A percentile compares a stretch with the other conserved stretches of the same genome.
phyloP scores from a whole-genome alignment of 306 rosid species.

The Arachis stenosperma region DNA sequence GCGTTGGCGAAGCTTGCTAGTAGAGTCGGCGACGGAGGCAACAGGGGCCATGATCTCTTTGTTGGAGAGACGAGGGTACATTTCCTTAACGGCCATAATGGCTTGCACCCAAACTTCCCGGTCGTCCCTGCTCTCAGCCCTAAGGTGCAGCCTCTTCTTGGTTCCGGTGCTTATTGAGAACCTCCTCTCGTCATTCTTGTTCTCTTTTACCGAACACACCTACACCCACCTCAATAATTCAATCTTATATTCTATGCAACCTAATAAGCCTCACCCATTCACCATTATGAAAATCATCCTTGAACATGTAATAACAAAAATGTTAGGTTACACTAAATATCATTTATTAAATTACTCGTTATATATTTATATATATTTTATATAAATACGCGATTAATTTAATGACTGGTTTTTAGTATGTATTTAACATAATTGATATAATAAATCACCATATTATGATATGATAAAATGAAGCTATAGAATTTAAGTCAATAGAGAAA shows the following conservation, averaged over 20 bases:
- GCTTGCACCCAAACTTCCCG: conserved; percentile 53
- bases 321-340: no score
- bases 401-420: no score
- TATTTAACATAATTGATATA: no score
- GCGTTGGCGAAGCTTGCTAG: conserved; percentile 60
- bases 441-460: no score
- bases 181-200: conserved; percentile 53
- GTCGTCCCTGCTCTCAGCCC: conserved; percentile 55
- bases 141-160: conserved; percentile 59
- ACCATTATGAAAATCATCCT: no score
- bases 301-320: no score
- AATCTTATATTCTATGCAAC: background rate
- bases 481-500: no score
- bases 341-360: no score
- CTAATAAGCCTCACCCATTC: no score
- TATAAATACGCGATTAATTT: no score
- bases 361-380: no score
- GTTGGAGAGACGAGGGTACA: conserved; percentile 77
- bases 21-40: conserved; percentile 51
- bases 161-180: conserved; percentile 50
- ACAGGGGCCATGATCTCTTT: conserved; percentile 71
- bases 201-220: conserved; percentile 56
- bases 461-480: no score
- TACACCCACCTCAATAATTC: conserved; percentile 6
- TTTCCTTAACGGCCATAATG: conserved; percentile 54